phyloP scores from a whole-genome alignment of 352 stramenopile genomes.

The Pythium oligandrum region DNA sequence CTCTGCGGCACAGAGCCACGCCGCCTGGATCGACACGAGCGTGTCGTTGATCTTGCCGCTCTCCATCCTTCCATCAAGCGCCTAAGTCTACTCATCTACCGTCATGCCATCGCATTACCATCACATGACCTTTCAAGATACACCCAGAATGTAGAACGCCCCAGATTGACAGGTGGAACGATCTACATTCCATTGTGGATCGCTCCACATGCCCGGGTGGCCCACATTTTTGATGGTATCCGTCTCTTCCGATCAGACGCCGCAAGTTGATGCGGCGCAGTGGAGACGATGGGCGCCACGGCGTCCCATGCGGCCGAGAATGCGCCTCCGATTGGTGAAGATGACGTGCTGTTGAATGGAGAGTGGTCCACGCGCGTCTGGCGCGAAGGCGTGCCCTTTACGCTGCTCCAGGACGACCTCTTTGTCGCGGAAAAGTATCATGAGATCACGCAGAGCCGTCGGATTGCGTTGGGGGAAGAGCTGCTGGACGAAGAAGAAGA shows the following conservation, averaged over 20 bases:
- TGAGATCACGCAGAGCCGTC: conserved; percentile 19
- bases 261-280: too few relatives aligned
- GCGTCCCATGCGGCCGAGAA: not conserved
- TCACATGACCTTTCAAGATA: conserved; percentile 18
- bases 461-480: conserved; percentile 4
- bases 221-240: too few relatives aligned
- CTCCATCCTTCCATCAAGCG: conserved; percentile 18
- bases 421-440: conserved; percentile 69
- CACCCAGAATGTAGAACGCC: conserved; percentile 5
- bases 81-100: not conserved
- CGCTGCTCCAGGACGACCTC: conserved; percentile 60
- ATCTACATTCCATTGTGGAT: conserved; percentile 2
- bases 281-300: conserved; percentile 6
- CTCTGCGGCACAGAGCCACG: conserved; percentile 56
- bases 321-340: too few relatives aligned
- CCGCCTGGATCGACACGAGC: conserved; percentile 38
- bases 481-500: conserved; percentile 18
- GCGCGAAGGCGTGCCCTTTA: conserved; percentile 58
- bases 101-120: not conserved
- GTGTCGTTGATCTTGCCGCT: conserved; percentile 20
- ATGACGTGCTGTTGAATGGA: too few relatives aligned
- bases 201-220: conserved; percentile 3
- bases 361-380: conserved; percentile 24
- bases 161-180: not conserved
- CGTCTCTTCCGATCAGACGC: too few relatives aligned